Conservation (phyloP, 2,329 filamentous ascomycete species). For the Penicillium sp. region DNA sequence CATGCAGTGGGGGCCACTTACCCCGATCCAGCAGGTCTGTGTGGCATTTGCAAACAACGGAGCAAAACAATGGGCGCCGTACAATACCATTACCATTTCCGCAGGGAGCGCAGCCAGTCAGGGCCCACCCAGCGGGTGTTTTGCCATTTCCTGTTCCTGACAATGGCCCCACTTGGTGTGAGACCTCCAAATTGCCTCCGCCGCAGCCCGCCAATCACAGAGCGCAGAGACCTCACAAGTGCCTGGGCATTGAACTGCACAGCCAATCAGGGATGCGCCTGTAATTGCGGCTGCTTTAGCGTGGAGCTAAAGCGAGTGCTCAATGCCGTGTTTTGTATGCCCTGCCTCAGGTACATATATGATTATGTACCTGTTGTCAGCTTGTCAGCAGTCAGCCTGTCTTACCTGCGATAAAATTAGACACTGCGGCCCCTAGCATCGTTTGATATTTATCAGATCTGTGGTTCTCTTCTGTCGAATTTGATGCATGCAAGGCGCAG, state of each 20-base stretch:
- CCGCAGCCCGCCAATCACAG: background rate
- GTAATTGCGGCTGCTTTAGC: background rate
- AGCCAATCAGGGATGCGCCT: background rate
- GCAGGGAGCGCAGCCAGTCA: background rate
- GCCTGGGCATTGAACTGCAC: background rate
- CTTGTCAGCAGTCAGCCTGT: no score
- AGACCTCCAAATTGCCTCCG: background rate
- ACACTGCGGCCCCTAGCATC: no score
- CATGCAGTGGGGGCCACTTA: background rate
- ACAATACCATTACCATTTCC: background rate
- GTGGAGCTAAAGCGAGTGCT: background rate
- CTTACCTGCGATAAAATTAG: no score
- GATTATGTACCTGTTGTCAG: no score
- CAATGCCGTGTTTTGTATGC: no score
- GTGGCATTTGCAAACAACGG: background rate
- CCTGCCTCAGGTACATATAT: background rate
- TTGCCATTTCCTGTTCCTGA: slow-evolving; percentile 25
- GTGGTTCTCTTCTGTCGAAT: no score
- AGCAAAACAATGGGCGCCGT: background rate
- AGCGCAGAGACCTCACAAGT: background rate
- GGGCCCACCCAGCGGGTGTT: no score
- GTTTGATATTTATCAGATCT: no score
- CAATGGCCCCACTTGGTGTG: background rate
- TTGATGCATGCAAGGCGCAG: no score
- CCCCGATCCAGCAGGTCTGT: background rate